A percentile compares a stretch with the other conserved stretches of the same genome.
phyloP scores from a whole-genome alignment of 805 yeast genomes.

The Candida pseudoglaebosa region DNA sequence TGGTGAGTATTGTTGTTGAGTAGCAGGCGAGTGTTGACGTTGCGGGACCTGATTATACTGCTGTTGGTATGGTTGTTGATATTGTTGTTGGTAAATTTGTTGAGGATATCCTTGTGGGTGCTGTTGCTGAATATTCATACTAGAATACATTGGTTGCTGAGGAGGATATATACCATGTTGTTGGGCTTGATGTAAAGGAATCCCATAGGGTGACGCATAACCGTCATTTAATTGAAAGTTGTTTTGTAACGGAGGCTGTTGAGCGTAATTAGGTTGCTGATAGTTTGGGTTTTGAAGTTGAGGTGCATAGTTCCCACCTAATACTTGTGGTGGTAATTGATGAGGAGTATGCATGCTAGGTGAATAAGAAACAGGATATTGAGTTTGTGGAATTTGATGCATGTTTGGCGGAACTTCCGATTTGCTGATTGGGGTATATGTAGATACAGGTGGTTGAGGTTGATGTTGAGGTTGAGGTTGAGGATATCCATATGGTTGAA shows the following conservation, averaged over 20 bases:
- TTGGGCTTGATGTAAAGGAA: constrained; percentile 19
- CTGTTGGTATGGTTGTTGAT: constrained; percentile 7
- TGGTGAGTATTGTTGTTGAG: constrained; percentile 11
- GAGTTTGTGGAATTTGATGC: constrained; percentile 5
- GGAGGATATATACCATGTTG: constrained; percentile 2
- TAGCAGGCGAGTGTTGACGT: constrained; percentile 5
- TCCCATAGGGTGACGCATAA: constrained; percentile 19
- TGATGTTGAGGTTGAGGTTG: constrained; percentile 11
- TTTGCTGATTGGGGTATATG: constrained; percentile 8
- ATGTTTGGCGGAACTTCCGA: constrained; percentile 2
- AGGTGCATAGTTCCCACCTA: background rate
- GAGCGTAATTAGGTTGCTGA: constrained; percentile 7
- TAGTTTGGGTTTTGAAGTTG: constrained; percentile 12
- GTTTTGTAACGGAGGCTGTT: constrained; percentile 8
- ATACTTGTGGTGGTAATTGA: background rate
- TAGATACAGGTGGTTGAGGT: constrained; percentile 9
- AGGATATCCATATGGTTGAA: constrained; percentile 21
- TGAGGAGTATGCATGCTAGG: constrained; percentile 6
- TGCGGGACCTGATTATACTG: constrained; percentile 5
- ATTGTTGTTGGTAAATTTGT: constrained; percentile 8
- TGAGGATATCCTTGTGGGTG: constrained; percentile 5
- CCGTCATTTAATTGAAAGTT: constrained; percentile 4
- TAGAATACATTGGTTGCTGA: background rate
- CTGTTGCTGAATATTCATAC: constrained; percentile 3
- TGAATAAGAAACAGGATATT: constrained; percentile 13